phyloP scores from a whole-genome alignment of 306 rosid genomes.

The Parietaria judaica region DNA sequence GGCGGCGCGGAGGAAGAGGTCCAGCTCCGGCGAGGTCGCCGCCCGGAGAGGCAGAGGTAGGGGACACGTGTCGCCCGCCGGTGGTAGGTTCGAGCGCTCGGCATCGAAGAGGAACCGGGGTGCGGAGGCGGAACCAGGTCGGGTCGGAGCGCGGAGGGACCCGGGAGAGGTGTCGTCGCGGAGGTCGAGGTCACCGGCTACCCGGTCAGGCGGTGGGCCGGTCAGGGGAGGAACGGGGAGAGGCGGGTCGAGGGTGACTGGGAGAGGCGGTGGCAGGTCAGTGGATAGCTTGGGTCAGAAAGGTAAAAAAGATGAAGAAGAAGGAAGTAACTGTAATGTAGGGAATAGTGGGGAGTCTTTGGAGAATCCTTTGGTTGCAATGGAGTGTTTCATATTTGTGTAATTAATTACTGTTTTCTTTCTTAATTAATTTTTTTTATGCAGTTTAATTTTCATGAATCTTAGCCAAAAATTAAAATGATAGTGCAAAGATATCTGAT shows the following conservation, averaged over 20 bases:
- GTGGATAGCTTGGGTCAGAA: slow-evolving; percentile 3
- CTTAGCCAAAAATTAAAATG: neutral
- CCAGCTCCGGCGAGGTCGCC: slow-evolving; percentile 27
- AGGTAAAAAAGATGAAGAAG: slow-evolving; percentile 9
- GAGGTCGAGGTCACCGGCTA: slow-evolving; percentile 61
- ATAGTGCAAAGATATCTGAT: neutral
- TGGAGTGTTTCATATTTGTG: slow-evolving; percentile 94
- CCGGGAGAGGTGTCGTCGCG: slow-evolving; percentile 28
- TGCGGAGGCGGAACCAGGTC: slow-evolving; percentile 35
- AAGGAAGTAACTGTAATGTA: slow-evolving; percentile 16
- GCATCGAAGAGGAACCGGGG: slow-evolving; percentile 14
- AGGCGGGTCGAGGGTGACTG: slow-evolving; percentile 28
- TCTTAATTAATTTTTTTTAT: neutral
- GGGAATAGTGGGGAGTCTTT: slow-evolving; percentile 46
- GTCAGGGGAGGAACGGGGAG: slow-evolving; percentile 13
- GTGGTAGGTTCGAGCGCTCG: slow-evolving; percentile 8
- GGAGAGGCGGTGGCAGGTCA: slow-evolving; percentile 18
- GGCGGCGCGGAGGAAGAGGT: slow-evolving; percentile 39
- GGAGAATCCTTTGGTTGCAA: slow-evolving; percentile 61
- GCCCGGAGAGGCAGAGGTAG: slow-evolving; percentile 34
- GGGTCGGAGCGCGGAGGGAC: slow-evolving; percentile 28
- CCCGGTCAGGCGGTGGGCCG: slow-evolving; percentile 24
- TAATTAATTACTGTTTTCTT: slow-evolving; percentile 17
- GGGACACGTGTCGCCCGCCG: slow-evolving; percentile 31
- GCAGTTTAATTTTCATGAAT: neutral